phyloP scores from a whole-genome alignment of 768 basidiomycete genomes.

The Serpula lacrymans region DNA sequence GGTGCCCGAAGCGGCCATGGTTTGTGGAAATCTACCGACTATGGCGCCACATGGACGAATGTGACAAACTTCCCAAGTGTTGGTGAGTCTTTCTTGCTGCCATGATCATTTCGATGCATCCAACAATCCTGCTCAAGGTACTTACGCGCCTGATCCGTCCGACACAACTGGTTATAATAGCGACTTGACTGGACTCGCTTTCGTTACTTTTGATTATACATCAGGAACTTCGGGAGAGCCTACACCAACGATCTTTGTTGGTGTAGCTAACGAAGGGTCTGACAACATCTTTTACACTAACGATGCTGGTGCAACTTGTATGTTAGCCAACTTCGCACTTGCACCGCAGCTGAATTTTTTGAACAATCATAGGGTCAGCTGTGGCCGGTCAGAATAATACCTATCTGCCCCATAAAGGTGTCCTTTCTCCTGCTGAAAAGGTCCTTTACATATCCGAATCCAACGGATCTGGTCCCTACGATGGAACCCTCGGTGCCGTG shows the following conservation, averaged over 20 bases:
- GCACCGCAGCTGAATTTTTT: not conserved
- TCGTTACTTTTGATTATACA: constrained; percentile 61
- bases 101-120: not conserved
- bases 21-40: constrained; percentile 63
- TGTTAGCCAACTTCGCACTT: constrained; percentile 12
- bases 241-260: constrained; percentile 65
- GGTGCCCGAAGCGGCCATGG: constrained; percentile 64
- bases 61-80: constrained; percentile 57
- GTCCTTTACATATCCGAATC: constrained; percentile 59
- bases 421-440: constrained; percentile 54
- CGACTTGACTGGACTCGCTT: constrained; percentile 46
- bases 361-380: constrained; percentile 42
- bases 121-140: constrained; percentile 32
- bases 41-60: constrained; percentile 54
- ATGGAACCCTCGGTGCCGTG: constrained; percentile 50
- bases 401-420: constrained; percentile 64
- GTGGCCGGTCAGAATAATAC: constrained; percentile 55
- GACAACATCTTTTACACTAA: constrained; percentile 55
- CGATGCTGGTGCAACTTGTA: constrained; percentile 57
- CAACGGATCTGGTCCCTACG: constrained; percentile 63
- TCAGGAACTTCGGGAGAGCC: constrained; percentile 51
- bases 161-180: constrained; percentile 41
- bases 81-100: constrained; percentile 33
- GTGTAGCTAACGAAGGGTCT: constrained; percentile 55
- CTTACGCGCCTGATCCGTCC: constrained; percentile 49